phyloP scores from a whole-genome alignment of 352 stramenopile genomes.

The Pythium diclinum region DNA sequence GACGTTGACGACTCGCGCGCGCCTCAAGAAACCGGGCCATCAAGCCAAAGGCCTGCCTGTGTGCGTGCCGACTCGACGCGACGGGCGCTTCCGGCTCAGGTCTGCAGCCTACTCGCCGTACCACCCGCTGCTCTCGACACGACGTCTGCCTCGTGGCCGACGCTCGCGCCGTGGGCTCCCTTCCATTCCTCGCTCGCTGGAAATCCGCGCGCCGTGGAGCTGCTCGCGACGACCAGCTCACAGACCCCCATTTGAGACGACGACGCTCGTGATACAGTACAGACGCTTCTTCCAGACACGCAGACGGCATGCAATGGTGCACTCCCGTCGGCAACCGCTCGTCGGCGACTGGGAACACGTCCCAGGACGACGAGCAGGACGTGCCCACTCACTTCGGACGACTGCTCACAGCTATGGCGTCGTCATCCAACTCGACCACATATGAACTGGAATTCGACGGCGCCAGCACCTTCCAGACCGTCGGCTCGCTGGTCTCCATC shows the following conservation, averaged over 20 bases:
- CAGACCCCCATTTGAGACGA: neutral
- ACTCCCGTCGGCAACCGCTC: neutral
- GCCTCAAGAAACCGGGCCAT: neutral
- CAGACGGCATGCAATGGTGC: conserved; percentile 19
- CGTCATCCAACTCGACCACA: neutral
- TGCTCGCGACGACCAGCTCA: neutral
- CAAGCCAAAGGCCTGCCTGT: neutral
- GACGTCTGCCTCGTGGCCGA: neutral
- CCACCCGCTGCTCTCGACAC: neutral
- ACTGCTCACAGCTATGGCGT: neutral
- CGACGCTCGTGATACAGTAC: neutral
- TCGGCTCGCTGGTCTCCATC: conserved; percentile 62
- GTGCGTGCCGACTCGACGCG: neutral
- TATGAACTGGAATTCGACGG: conserved; percentile 54
- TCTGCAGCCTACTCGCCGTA: neutral
- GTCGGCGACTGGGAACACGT: neutral
- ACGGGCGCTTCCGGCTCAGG: neutral
- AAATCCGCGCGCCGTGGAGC: too few relatives aligned
- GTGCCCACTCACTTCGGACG: conserved; percentile 14
- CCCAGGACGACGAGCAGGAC: conserved; percentile 9
- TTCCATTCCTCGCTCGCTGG: neutral
- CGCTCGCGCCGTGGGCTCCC: neutral
- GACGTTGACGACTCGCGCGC: neutral
- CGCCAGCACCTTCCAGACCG: conserved; percentile 50
- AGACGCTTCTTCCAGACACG: neutral